Percentiles rank a stretch among this genome's conserved stretches.
Conservation (phyloP, 495 filamentous ascomycete species). For the Sordaria brevicollis region DNA sequence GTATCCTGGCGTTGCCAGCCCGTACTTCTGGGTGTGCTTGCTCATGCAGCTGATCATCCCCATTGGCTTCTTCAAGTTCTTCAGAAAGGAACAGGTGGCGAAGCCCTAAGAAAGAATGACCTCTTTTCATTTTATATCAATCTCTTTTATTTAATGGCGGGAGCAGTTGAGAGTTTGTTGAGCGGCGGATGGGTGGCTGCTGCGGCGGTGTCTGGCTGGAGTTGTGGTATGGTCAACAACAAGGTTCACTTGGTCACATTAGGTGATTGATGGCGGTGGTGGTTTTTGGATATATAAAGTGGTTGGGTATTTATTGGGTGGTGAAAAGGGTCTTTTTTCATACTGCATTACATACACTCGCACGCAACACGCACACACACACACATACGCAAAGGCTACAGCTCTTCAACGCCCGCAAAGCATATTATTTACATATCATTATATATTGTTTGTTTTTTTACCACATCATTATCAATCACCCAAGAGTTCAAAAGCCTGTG, state of each 20-base stretch:
- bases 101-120: conserved; percentile 45
- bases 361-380: not conserved
- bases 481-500: not conserved
- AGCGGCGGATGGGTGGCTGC: not conserved
- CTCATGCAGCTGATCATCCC: conserved; percentile 53
- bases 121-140: not conserved
- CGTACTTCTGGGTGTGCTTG: conserved; percentile 59
- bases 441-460: not conserved
- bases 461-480: not conserved
- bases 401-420: not conserved
- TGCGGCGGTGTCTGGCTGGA: not conserved
- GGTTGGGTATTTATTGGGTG: not conserved
- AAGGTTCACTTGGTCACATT: too few species aligned
- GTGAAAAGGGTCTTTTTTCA: not conserved
- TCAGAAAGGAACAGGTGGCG: conserved; percentile 60
- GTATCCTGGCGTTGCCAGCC: conserved; percentile 38
- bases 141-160: not conserved
- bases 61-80: conserved; percentile 57
- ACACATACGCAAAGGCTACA: not conserved
- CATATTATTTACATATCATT: not conserved
- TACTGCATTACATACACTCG: too few species aligned
- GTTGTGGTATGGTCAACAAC: not conserved
- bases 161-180: not conserved
- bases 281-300: not conserved
- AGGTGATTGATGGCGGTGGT: not conserved